Conservation (phyloP, 257 asterid genomes). For the Primulina huaijiensis region DNA sequence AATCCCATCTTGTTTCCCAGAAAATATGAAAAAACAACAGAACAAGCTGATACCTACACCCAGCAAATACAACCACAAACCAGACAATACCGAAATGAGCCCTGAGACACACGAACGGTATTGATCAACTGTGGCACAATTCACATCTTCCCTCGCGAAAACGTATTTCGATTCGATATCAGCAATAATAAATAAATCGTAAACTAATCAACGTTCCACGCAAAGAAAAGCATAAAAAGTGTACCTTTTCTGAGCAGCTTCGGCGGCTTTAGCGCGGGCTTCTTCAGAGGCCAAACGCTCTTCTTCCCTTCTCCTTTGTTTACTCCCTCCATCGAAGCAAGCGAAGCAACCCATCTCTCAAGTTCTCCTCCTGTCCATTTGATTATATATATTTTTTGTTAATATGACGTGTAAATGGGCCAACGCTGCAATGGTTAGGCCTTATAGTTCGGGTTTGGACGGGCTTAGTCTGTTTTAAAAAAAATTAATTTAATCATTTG, state of each 20-base stretch:
- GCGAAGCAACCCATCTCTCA: slow-evolving; percentile 68
- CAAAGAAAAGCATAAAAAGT: not conserved
- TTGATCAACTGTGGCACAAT: no score
- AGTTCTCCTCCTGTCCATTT: not conserved
- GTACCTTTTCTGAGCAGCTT: slow-evolving; percentile 88
- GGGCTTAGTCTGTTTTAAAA: no score
- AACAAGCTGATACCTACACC: not conserved
- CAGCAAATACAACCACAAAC: not conserved
- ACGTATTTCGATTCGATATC: not conserved
- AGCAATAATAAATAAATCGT: no score
- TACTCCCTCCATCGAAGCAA: slow-evolving; percentile 85
- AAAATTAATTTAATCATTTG: no score
- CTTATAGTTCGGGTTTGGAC: no score
- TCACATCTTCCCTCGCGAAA: not conserved
- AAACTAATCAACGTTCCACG: not conserved
- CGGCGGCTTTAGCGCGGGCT: slow-evolving; percentile 85
- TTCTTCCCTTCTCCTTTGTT: slow-evolving; percentile 63
- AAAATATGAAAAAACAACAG: not conserved
- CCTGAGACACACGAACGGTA: not conserved
- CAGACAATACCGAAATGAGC: not conserved
- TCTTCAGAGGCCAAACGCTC: slow-evolving; percentile 79
- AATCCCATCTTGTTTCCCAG: no score
- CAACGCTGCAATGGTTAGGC: no score
- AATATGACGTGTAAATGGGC: no score
- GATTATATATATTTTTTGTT: not conserved